These are phyloP conservation scores for Metarhizium brunneum DNA, from an alignment of 2,329 filamentous ascomycete species.

Conservation along the genomic window DNA sequence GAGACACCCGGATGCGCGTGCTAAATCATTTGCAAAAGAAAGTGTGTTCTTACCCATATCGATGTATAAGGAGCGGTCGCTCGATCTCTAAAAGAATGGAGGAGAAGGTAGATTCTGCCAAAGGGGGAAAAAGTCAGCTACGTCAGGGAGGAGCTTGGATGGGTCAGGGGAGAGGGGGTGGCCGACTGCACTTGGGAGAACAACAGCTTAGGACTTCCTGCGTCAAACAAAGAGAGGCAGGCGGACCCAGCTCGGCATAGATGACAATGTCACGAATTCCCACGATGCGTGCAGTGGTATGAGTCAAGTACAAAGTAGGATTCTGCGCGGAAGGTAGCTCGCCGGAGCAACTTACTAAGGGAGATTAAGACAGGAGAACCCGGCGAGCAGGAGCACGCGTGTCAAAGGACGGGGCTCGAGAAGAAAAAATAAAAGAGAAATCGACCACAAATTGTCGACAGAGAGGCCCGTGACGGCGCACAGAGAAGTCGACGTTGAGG, in stretches of 20 bases:
- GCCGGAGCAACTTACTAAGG: slow-evolving; percentile 8
- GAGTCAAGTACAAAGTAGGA: not conserved
- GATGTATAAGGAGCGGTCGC: slow-evolving; percentile 29
- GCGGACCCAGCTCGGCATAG: not conserved
- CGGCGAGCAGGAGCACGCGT: slow-evolving; percentile 19
- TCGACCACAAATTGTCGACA: slow-evolving; percentile 12
- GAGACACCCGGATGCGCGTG: not conserved
- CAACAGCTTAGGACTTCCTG: not conserved
- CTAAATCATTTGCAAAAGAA: slow-evolving; percentile 14
- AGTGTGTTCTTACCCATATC: slow-evolving; percentile 31
- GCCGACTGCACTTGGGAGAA: not conserved
- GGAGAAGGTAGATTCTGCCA: slow-evolving; percentile 12
- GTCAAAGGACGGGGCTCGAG: slow-evolving; percentile 17
- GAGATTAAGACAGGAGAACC: slow-evolving; percentile 12
- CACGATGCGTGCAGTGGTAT: not conserved
- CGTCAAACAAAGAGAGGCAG: not conserved
- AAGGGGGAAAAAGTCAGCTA: not conserved
- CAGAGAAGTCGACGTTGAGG: slow-evolving; percentile 14
- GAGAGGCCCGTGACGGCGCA: slow-evolving; percentile 7
- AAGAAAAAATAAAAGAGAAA: slow-evolving; percentile 17
- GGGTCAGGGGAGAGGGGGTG: not conserved
- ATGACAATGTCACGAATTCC: not conserved
- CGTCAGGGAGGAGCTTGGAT: slow-evolving; percentile 13
- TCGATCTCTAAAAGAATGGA: slow-evolving; percentile 15
- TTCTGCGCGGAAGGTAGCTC: not conserved